phyloP scores from a whole-genome alignment of 75 land plant species.

The Larix kaempferi region DNA sequence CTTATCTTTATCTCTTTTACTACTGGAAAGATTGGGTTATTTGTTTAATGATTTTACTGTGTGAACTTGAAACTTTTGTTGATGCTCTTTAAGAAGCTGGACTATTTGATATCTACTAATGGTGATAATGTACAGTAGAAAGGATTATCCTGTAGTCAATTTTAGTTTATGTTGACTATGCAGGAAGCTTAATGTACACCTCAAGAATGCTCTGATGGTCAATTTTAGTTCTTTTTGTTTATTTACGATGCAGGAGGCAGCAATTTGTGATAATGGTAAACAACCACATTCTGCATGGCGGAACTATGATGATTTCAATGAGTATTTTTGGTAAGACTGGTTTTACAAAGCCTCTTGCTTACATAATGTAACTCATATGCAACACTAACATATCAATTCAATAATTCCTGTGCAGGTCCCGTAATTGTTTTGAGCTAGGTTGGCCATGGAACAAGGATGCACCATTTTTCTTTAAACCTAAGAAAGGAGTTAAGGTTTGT shows the following conservation, averaged over 20 bases:
- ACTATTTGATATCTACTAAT: too few species aligned
- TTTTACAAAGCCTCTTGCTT: background rate
- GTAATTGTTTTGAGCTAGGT: slow-evolving; percentile 60
- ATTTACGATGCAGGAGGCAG: slow-evolving; percentile 52
- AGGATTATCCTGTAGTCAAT: too few species aligned
- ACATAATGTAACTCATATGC: background rate
- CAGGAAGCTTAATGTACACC: too few species aligned
- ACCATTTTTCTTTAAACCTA: slow-evolving; percentile 66
- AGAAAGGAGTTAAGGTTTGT: slow-evolving; percentile 34
- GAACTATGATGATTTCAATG: slow-evolving; percentile 94
- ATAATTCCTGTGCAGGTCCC: slow-evolving; percentile 48
- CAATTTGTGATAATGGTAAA: slow-evolving; percentile 58
- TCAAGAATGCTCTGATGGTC: background rate
- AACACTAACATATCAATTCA: background rate
- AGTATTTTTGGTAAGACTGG: slow-evolving; percentile 69
- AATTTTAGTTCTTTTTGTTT: background rate
- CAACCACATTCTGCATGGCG: slow-evolving; percentile 94
- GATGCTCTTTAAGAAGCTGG: too few species aligned
- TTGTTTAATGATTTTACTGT: too few species aligned
- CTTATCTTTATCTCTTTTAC: too few species aligned
- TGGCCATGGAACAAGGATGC: slow-evolving; percentile 74
- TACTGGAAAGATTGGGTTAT: too few species aligned
- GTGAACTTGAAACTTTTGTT: too few species aligned
- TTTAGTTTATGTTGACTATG: too few species aligned
- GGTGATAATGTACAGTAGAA: too few species aligned